Base-by-base conservation (phyloP, 116 monocot genomes). In the Dioscorea cayenensis region DNA sequence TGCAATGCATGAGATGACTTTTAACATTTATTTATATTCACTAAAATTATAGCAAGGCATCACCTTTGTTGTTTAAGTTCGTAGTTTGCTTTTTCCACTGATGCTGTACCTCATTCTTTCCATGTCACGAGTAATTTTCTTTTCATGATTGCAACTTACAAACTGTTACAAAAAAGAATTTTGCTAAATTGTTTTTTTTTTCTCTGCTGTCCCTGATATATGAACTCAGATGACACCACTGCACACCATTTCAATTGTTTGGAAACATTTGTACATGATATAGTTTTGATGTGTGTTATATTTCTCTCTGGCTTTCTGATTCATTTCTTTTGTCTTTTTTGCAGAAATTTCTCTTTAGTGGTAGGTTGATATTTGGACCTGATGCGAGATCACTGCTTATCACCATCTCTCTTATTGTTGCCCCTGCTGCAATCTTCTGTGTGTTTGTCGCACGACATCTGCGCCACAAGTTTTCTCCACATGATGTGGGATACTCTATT, bases 291-390 rank as follows among this genome's bases (percentile, higher is more conserved):
- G 43, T 69, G 18, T 36, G 25, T 25, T 0, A 25, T 68, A 70
- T 28, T 12, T 23, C 61, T 38, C 70, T 21, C 50, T 37, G 22
- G 60, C 5, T 29, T 37, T 27, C 13, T 63, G 22, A 36, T 70
- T 65, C 29, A 51, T 16, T 70, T 66, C 51, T 60, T 74, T 10
- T 64, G 73, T 58, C n/a, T 50, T 19, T 78, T 82, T 37, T 78
- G 79, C 80, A 95, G 95, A 83, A 51, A 55, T 89, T 95, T 66
- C 2, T 89, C 20, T 73, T 75, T 71, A 75, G 80, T 76, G 90
- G 95, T 35, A 89, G 95, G 76, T 82, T 85, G 52, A 92, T 92
- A 81, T 90, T 95, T 80, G 95, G 95, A 73, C 92, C 95, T 61
- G 90, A 92, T 82, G 87, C 89, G 4, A 87, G 70, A 64, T 85